Percentiles rank a stretch among this genome's conserved stretches.
Evolutionary conservation across 73 alveolate genomes (phyloP).

Genomic region (Paramecium pentaurelia): DNA sequence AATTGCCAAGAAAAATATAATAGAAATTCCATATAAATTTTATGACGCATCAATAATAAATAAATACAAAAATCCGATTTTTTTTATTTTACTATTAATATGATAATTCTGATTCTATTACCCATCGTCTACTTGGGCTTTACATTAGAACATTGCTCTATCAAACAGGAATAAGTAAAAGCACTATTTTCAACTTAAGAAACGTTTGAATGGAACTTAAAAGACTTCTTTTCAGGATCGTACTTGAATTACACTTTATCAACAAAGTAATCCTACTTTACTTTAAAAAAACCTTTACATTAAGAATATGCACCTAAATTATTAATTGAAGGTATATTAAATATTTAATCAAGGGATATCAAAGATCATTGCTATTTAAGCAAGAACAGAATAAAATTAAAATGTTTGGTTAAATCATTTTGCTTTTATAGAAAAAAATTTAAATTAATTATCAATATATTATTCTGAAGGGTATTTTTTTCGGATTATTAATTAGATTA

Average conservation of each 20-base stretch:
- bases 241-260: neutral
- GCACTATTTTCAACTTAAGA: neutral
- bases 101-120: neutral
- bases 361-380: neutral
- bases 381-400: neutral
- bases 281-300: neutral
- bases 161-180: neutral
- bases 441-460: neutral
- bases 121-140: neutral
- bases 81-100: neutral
- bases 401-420: neutral
- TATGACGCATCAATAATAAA: neutral
- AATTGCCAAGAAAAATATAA: no score
- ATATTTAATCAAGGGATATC: neutral
- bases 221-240: neutral
- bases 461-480: neutral
- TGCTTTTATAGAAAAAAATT: neutral
- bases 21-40: neutral
- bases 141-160: neutral
- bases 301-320: neutral
- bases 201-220: neutral
- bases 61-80: neutral
- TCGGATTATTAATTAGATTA: neutral
- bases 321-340: neutral
- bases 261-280: neutral